phyloP scores from a whole-genome alignment of 192 early-diverging fungal species.

The Gaertneriomyces sp. region DNA sequence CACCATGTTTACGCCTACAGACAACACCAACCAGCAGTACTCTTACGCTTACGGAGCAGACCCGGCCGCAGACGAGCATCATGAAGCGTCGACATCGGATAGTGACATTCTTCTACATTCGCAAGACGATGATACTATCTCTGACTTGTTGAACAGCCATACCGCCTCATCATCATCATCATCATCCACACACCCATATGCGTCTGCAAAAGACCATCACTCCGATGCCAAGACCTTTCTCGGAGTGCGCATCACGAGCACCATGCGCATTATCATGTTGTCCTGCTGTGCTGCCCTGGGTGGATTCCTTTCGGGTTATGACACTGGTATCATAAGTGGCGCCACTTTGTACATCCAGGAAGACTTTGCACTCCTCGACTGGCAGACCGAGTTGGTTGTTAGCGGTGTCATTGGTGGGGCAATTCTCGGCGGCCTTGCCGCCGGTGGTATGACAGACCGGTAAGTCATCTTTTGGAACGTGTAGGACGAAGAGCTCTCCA shows the following conservation, averaged over 20 bases:
- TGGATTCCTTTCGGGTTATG: slow-evolving; percentile 13
- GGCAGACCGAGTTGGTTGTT: slow-evolving; percentile 10
- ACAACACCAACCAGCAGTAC: too few relatives aligned
- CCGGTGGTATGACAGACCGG: background rate
- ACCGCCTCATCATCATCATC: too few relatives aligned
- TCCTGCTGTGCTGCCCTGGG: slow-evolving; percentile 9
- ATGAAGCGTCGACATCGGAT: too few relatives aligned
- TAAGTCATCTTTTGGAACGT: background rate
- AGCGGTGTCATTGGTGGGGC: slow-evolving; percentile 8
- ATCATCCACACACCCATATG: too few relatives aligned
- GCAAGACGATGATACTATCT: too few relatives aligned
- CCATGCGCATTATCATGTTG: background rate
- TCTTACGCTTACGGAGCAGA: too few relatives aligned
- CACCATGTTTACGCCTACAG: too few relatives aligned
- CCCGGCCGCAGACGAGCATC: too few relatives aligned
- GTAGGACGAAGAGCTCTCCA: background rate
- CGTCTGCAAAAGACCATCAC: too few relatives aligned
- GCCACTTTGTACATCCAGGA: slow-evolving; percentile 9
- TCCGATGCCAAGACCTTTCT: too few relatives aligned
- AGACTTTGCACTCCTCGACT: background rate
- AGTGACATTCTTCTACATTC: too few relatives aligned
- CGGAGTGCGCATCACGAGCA: background rate
- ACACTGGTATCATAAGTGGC: slow-evolving; percentile 13
- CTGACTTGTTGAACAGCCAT: too few relatives aligned
- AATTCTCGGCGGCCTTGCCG: background rate